Conservation (phyloP, 2,329 filamentous ascomycete genomes). For the Alternaria sp. region DNA sequence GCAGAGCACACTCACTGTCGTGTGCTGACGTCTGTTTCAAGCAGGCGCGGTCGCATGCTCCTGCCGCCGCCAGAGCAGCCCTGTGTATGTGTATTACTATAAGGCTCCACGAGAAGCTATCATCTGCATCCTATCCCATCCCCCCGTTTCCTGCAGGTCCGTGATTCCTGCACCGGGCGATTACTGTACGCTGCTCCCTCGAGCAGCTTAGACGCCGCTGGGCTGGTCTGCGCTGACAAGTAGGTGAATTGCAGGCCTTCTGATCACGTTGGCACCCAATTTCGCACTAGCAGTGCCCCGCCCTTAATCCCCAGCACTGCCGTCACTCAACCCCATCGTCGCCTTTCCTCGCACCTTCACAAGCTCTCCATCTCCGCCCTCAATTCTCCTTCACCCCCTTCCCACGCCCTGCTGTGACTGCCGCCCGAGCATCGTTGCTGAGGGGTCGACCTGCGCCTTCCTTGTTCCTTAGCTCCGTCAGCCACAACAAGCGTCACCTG, state of each 20-base stretch:
- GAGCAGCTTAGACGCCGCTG: slow-evolving; percentile 6
- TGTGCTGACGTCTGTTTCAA: slow-evolving; percentile 35
- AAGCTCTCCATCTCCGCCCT: slow-evolving; percentile 23
- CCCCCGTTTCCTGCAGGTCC: slow-evolving; percentile 16
- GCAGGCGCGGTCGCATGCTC: slow-evolving; percentile 25
- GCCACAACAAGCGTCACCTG: slow-evolving; percentile 29
- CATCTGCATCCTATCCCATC: slow-evolving; percentile 7
- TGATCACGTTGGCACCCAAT: slow-evolving; percentile 19
- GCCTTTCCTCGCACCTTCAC: slow-evolving; percentile 27
- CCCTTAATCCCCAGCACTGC: slow-evolving; percentile 32
- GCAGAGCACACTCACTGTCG: slow-evolving; percentile 12
- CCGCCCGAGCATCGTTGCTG: slow-evolving; percentile 21
- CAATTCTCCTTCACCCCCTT: slow-evolving; percentile 28
- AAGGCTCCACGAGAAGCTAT: slow-evolving; percentile 16
- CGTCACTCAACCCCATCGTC: slow-evolving; percentile 32
- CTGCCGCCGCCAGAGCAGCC: slow-evolving; percentile 10
- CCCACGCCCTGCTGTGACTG: slow-evolving; percentile 8
- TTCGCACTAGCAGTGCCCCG: slow-evolving; percentile 26
- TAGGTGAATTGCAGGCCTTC: slow-evolving; percentile 17
- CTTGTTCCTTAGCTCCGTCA: slow-evolving; percentile 22
- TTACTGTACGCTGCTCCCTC: not conserved
- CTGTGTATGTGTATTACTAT: slow-evolving; percentile 12
- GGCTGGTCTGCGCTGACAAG: slow-evolving; percentile 11
- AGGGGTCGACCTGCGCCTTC: slow-evolving; percentile 26
- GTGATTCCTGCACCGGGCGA: slow-evolving; percentile 14